Base-by-base conservation (phyloP, 2,329 filamentous ascomycete genomes). In the Dactylellina haptotyla region DNA sequence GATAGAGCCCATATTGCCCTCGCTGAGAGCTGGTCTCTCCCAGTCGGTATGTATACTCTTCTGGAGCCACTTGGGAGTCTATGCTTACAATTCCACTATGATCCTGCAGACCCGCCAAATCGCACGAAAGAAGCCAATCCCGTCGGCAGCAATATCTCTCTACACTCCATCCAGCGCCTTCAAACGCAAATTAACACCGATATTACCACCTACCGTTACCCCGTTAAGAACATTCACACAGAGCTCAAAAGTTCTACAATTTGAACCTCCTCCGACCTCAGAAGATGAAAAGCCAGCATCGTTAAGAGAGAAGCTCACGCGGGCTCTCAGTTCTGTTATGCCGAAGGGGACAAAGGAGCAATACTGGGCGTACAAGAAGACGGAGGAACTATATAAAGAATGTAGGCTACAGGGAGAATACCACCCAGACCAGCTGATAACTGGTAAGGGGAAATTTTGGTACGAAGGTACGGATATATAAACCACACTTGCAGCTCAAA, bases 391-490 rank as follows among this genome's bases (percentile, higher is more conserved):
- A 34, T 75, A 57, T 25, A 63, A 58, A 9, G 70, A 75, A 18
- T 75, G 70, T 51, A 30, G 58, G 50, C 12, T 69, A 16, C 70
- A 75, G 32, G 70, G 62, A 12, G 63, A 69, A 30, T 69, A 69
- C 23, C 46, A 26, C 14, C 62, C 90, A 30, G 93, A 92, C 6
- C 91, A 96, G 80, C 92, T 98, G 80, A 80, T 98, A 53, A 93
- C 94, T 14, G 84, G 87, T 23, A 89, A 89, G 2, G 84, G 85
- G 23, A 88, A 89, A 10, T 90, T 89, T 84, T 97, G 94, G 94
- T 92, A 96, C 80, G 84, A 88, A 78, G 87, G 92, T 95, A 83
- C 63, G 85, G n/a, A n/a, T n/a, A n/a, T n/a, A n/a, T 25, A 46
- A n/a, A 2, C 12, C 23, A 20, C 6, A 43, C 41, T 20, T 34